Percentiles rank a stretch among this genome's conserved stretches.
phyloP scores from a whole-genome alignment of 441 rosid species.

The Oxalis stricta region DNA sequence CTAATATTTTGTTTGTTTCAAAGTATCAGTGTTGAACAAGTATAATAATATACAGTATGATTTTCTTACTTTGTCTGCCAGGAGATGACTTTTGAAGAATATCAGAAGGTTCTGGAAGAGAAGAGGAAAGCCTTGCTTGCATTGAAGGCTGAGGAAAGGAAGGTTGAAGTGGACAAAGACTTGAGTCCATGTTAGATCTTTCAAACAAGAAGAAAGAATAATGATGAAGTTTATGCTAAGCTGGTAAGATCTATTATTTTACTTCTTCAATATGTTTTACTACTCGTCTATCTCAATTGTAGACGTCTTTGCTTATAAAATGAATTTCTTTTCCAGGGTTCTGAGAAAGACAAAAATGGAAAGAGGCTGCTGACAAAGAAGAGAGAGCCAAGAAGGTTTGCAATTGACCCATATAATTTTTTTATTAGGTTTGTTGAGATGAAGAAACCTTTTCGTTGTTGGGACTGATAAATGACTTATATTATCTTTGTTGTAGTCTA shows the following conservation, averaged over 20 bases:
- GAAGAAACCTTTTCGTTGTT: too few species aligned
- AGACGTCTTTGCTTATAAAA: conserved; percentile 1
- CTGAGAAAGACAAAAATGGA: conserved; percentile 85
- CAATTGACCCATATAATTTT: not conserved
- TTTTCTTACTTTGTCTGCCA: conserved; percentile 13
- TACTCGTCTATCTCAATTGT: not conserved
- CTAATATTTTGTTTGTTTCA: too few species aligned
- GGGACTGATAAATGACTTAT: not conserved
- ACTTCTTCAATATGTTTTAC: not conserved
- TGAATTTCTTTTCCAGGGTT: conserved; percentile 33
- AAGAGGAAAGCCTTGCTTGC: conserved; percentile 62
- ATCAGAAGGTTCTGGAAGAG: conserved; percentile 77
- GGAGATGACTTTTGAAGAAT: conserved; percentile 91
- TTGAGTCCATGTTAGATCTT: conserved; percentile 66
- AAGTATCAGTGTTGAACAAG: too few species aligned
- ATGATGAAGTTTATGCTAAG: conserved; percentile 70
- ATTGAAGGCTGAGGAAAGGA: conserved; percentile 60
- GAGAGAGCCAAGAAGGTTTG: conserved; percentile 75
- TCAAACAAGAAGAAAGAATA: conserved; percentile 61
- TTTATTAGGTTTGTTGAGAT: not conserved
- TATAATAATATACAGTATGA: not conserved
- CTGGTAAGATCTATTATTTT: conserved; percentile 32
- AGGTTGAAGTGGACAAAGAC: conserved; percentile 54
- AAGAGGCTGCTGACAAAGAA: conserved; percentile 71
- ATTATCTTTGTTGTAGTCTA: conserved; percentile 32